Base-by-base conservation (phyloP, 108 stramenopile genomes). In the Licmophora abbreviata region DNA sequence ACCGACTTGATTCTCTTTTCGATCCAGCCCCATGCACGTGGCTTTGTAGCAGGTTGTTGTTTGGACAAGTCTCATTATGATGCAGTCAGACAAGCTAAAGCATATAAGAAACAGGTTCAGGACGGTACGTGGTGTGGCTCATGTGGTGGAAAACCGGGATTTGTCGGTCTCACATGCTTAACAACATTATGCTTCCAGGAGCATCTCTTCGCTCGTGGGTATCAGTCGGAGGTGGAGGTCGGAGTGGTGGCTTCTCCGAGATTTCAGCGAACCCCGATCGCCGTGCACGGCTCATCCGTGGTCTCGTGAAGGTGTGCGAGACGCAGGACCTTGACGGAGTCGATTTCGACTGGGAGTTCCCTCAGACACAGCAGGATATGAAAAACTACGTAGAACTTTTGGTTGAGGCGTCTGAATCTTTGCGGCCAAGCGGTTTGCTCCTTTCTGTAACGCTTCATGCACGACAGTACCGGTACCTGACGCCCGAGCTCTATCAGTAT, bases 1-100 rank as follows among this genome's bases (percentile, higher is more conserved):
- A 75, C 85, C 4, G 85, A 88, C 57, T 31, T 88, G 23, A 72
- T 81, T 36, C 50, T 88, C 20, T 88, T 83, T 42, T 79, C 77
- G 10, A 47, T 79, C 30, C 58, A 69, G 29, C 72, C 79, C 18
- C 54, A 63, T 36, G 17, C 49, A 14, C 23, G 58, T 29, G 55
- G 24, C 15, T 21, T 45, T 38, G 33, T 42, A 6, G 45, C 37
- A 2, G 45, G 47, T 15, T 84, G 83, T 50, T 85, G 83, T 57
- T 43, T 85, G 23, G 41, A 64, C 24, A 17, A 53, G 18, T 45
- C 71, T 28, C 84, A 85, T 61, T 79, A 62, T 36, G 48, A 61
- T 32, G 26, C 47, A 22, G 74, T 67, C 17, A 57, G 68, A 31
- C 37, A 74, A 45, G 76, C 76, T 3, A 59, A 46, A 59, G 44